Evolutionary conservation across 192 early-diverging fungal species (phyloP).

Genomic region (Phycomyces blakesleeanus): DNA sequence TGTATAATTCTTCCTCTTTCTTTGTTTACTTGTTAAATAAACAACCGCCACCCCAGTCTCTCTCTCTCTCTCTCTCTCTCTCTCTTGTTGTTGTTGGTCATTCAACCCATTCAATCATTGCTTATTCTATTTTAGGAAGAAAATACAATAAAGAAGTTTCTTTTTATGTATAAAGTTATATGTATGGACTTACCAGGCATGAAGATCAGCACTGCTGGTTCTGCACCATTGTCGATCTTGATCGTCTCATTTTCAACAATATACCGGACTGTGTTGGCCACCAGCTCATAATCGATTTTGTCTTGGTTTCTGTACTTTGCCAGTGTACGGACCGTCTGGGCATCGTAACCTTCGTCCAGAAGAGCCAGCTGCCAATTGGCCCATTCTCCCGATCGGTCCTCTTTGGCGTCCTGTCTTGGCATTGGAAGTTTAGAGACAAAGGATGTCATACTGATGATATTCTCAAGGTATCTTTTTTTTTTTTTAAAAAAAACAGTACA

Average conservation of each 20-base stretch:
- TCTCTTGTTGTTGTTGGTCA: too few relatives aligned
- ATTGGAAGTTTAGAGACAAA: conserved; percentile 45
- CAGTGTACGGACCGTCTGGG: conserved; percentile 33
- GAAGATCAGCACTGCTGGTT: conserved; percentile 63
- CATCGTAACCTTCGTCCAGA: conserved; percentile 35
- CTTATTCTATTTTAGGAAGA: too few relatives aligned
- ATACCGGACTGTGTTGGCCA: conserved; percentile 54
- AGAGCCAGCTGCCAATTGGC: conserved; percentile 41
- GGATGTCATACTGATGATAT: conserved; percentile 55
- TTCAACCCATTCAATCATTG: too few relatives aligned
- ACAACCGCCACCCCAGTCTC: too few relatives aligned
- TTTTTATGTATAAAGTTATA: background rate
- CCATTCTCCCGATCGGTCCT: conserved; percentile 39
- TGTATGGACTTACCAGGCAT: conserved; percentile 50
- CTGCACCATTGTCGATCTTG: conserved; percentile 38
- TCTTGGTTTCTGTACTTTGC: conserved; percentile 40
- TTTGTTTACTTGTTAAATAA: too few relatives aligned
- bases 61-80: too few relatives aligned
- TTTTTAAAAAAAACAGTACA: too few relatives aligned
- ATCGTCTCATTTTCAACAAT: conserved; percentile 50
- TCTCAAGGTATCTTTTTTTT: conserved; percentile 65
- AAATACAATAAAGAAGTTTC: too few relatives aligned
- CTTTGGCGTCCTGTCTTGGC: background rate
- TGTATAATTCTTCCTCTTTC: too few relatives aligned
- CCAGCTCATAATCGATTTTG: conserved; percentile 60